A percentile compares a stretch with the other conserved stretches of the same genome.
Conservation (phyloP, 495 filamentous ascomycete genomes). For the Aspergillus indologenus region DNA sequence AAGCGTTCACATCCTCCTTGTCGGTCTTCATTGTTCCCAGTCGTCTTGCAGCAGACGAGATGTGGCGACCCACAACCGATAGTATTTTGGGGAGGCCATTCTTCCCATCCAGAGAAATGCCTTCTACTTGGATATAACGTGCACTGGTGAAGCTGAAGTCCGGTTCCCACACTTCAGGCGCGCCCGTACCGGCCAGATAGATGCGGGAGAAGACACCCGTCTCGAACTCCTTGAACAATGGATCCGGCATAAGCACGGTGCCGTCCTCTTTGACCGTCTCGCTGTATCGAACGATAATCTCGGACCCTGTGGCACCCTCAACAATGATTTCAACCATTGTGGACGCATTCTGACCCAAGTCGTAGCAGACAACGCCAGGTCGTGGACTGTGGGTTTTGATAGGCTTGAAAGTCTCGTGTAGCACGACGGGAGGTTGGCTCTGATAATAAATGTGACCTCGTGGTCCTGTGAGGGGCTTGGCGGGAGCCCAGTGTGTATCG, state of each 20-base stretch:
- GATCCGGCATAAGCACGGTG: conserved; percentile 29
- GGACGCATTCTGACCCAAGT: conserved; percentile 27
- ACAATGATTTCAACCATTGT: conserved; percentile 22
- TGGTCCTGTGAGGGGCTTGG: conserved; percentile 28
- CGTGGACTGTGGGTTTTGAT: conserved; percentile 16
- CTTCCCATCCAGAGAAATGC: conserved; percentile 15
- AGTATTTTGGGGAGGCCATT: conserved; percentile 22
- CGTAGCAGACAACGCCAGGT: conserved; percentile 20
- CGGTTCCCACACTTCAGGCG: conserved; percentile 26
- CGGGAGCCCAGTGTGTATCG: conserved; percentile 17
- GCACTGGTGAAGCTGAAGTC: conserved; percentile 33
- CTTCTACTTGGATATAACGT: conserved; percentile 29
- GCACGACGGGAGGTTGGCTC: conserved; percentile 25
- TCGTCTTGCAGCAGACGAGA: conserved; percentile 25
- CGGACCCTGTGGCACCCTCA: conserved; percentile 21
- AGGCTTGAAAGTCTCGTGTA: conserved; percentile 28
- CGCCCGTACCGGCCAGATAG: conserved; percentile 22
- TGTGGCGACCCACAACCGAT: conserved; percentile 24
- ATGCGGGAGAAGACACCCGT: conserved; percentile 25
- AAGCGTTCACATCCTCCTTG: conserved; percentile 25
- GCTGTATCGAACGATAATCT: conserved; percentile 26
- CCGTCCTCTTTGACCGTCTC: conserved; percentile 27
- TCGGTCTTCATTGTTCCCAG: conserved; percentile 28
- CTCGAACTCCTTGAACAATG: conserved; percentile 31
- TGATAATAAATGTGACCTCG: conserved; percentile 27